A percentile compares a stretch with the other conserved stretches of the same genome.
These are phyloP conservation scores for Penicillium brevicompactum DNA, from an alignment of 2,329 filamentous ascomycete species.

Conservation along the genomic window DNA sequence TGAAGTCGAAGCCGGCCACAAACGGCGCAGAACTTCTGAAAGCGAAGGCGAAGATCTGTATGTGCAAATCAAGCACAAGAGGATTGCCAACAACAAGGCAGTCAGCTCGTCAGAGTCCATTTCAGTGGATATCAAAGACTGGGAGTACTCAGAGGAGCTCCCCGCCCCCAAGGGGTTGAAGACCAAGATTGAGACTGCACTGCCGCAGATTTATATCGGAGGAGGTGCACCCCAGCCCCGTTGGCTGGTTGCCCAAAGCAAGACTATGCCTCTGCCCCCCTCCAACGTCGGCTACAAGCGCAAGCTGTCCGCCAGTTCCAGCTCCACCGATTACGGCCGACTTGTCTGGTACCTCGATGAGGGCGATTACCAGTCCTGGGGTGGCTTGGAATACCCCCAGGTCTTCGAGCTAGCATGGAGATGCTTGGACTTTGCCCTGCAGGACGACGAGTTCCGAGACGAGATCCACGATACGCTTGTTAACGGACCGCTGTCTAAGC, in stretches of 20 bases:
- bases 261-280: not conserved
- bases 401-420: slow-evolving; percentile 3
- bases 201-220: not conserved
- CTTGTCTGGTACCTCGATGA: slow-evolving; percentile 4
- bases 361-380: not conserved
- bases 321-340: not conserved
- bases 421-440: slow-evolving; percentile 1
- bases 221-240: slow-evolving; percentile 5
- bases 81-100: not conserved
- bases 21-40: not conserved
- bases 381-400: not conserved
- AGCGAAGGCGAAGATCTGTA: not conserved
- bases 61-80: not conserved
- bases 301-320: not conserved
- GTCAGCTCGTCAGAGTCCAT: not conserved
- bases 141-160: not conserved
- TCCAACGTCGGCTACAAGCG: not conserved
- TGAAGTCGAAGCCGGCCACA: not conserved
- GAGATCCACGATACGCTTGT: not conserved
- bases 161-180: not conserved
- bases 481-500: not conserved
- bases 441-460: not conserved
- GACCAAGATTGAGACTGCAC: not conserved
- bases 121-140: not conserved
- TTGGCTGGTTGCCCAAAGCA: slow-evolving; percentile 1